Evolutionary conservation across 139 green algal species (phyloP).

Genomic region (Limnomonas spitsbergensis): DNA sequence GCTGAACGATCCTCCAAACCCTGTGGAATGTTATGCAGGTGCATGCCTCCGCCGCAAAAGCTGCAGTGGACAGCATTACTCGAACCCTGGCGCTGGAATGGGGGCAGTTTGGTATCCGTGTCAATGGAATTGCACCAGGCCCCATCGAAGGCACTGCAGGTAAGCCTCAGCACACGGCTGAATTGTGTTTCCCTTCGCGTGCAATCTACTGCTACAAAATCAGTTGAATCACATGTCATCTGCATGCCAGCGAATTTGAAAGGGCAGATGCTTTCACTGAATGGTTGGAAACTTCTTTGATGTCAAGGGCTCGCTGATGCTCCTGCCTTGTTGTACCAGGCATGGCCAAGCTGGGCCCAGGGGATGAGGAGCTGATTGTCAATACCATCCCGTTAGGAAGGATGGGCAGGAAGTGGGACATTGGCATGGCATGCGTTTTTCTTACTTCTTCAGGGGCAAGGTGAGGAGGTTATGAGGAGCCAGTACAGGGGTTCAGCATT

Average conservation of each 20-base stretch:
- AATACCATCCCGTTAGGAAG: slow-evolving; percentile 65
- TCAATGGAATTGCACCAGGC: slow-evolving; percentile 85
- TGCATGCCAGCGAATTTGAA: too few species aligned
- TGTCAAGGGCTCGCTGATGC: too few species aligned
- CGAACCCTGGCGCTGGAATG: slow-evolving; percentile 89
- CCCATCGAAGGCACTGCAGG: slow-evolving; percentile 85
- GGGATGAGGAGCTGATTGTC: slow-evolving; percentile 34
- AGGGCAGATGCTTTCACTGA: too few species aligned
- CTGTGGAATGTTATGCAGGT: too few species aligned
- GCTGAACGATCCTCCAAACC: too few species aligned
- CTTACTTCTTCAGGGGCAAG: slow-evolving; percentile 58
- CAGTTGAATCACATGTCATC: too few species aligned
- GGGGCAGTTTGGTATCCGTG: slow-evolving; percentile 79
- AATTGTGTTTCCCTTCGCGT: too few species aligned
- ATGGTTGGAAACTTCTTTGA: too few species aligned
- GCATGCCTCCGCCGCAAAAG: slow-evolving; percentile 82
- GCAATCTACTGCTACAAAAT: too few species aligned
- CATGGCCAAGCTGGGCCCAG: slow-evolving; percentile 82
- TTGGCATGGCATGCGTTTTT: slow-evolving; percentile 81
- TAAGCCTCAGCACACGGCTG: too few species aligned
- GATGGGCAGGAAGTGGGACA: slow-evolving; percentile 84
- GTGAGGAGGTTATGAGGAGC: too few species aligned
- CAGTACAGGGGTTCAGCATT: slow-evolving; percentile 2
- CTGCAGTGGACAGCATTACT: slow-evolving; percentile 89
- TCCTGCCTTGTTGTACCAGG: too few species aligned